Base-by-base conservation (phyloP, 805 yeast genomes). In the Dipodascus geniculatus region DNA sequence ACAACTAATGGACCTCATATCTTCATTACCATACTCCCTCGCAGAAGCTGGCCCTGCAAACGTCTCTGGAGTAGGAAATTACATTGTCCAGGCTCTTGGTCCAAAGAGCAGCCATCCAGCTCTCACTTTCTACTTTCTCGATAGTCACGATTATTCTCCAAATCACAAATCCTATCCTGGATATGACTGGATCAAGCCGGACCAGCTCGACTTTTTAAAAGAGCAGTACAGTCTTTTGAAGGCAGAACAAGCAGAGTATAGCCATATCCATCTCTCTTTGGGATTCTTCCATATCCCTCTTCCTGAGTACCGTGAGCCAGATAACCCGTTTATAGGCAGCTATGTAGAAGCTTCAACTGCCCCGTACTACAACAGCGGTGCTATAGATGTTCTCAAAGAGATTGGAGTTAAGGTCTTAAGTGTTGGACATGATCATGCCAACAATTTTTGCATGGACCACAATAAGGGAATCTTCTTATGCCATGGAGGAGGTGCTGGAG, bases 391-490 rank as follows among this genome's bases (percentile, higher is more conserved):
- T 0, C 70, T 93, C 23, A 74, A 75, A 3, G 70, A 76, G n/a
- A 57, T 86, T 6, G 95, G 91, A 0, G 89, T 93, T 1, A 71
- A 78, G 28, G 87, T 87, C 0, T 79, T 82, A 0, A 74, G 84
- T 53, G 95, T 87, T 16, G 99, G 99, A 0, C 99, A 93, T 66
- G 99, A 93, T 63, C 99, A 93, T 66, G 86, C 88, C 61, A 93
- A 93, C 67, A 98, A 93, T 64, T 93, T 78, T 65, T 93, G 99
- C 68, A 48, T 56, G 28, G 57, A 52, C 28, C 66, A 74, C 11
- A 49, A 28, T 23, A n/a, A 53, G 22, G 48, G 48, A 22, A 68
- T 84, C 31, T 87, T 96, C 95, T 70, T 93, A 33, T 93, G 99
- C 63, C 89, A 88, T 64, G 99, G 96, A 2, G 99, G 99, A 23